Base-by-base conservation (phyloP, 2,329 filamentous ascomycete species). In the Pseudocercospora vitis region DNA sequence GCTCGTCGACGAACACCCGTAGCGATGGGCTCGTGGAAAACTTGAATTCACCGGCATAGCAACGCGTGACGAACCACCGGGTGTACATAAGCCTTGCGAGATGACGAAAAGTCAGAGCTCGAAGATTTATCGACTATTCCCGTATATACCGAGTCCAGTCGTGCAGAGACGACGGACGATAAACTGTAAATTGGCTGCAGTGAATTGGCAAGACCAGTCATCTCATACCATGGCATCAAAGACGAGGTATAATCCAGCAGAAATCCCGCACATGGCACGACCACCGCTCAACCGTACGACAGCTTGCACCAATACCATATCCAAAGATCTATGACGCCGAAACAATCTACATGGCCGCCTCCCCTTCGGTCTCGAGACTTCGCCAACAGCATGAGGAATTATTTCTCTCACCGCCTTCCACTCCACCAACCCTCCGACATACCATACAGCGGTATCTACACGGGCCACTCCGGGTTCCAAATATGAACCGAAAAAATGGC, bases 291-390 rank as follows among this genome's bases (percentile, higher is more conserved):
- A 18, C 16, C 37, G 21, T 9, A 42, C n/a, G n/a, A n/a, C n/a
- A n/a, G n/a, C n/a, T 11, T 4, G 12, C 37, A 42, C 32, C 29
- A 29, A 50, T 23, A 40, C 3, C 48, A 50, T n/a, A 23, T n/a
- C 16, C 16, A 12, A 8, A 55, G 48, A 72, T 73, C 62, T 72
- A 72, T 47, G 64, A 62, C 5, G 71, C 70, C 9, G 71, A 73
- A 50, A 61, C 62, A 18, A 55, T 60, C 7, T 73, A 70, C 53
- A 72, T 72, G 66, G 59, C 67, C 2, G 55, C 68, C 0, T 46
- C 67, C 3, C 58, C 67, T 1, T 56, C 64, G 21, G 19, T 64
- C n/a, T 4, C 64, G 67, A 35, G 68, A 72, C 54, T 71, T 73
- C 31, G 32, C 57, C 26, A 48, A 44, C 33, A 58, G 56, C 9